Evolutionary conservation across 805 yeast species (phyloP).

Genomic region (Metschnikowia corniflorae): DNA sequence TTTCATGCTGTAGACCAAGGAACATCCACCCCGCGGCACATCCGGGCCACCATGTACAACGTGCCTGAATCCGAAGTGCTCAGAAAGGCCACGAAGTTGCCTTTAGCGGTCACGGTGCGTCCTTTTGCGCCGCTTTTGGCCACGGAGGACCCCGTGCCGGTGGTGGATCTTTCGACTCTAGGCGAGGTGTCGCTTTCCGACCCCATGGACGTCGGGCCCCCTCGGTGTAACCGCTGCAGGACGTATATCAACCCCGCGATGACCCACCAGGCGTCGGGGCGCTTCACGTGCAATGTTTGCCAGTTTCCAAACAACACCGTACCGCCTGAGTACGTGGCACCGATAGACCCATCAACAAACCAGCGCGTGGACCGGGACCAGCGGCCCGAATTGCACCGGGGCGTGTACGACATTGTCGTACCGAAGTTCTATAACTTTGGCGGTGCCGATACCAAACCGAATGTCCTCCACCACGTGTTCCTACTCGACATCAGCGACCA

Average conservation of each 20-base stretch:
- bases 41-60: slow-evolving; percentile 76
- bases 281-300: slow-evolving; percentile 83
- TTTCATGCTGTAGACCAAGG: slow-evolving; percentile 78
- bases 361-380: slow-evolving; percentile 58
- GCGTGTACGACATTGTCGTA: slow-evolving; percentile 82
- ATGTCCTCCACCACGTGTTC: slow-evolving; percentile 65
- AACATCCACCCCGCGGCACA: slow-evolving; percentile 73
- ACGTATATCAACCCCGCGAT: slow-evolving; percentile 84
- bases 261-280: slow-evolving; percentile 58
- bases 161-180: slow-evolving; percentile 53
- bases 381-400: slow-evolving; percentile 75
- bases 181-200: slow-evolving; percentile 25
- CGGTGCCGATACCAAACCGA: slow-evolving; percentile 27
- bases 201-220: slow-evolving; percentile 54
- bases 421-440: slow-evolving; percentile 66
- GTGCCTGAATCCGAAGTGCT: slow-evolving; percentile 73
- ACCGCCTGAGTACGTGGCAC: slow-evolving; percentile 63
- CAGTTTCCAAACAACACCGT: slow-evolving; percentile 63
- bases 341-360: slow-evolving; percentile 54
- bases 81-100: slow-evolving; percentile 67
- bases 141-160: slow-evolving; percentile 59
- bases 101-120: slow-evolving; percentile 73
- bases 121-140: slow-evolving; percentile 72
- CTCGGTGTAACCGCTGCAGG: slow-evolving; percentile 89
- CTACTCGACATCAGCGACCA: slow-evolving; percentile 65